Conservation (phyloP, 495 filamentous ascomycete species). For the Oleoguttula mirabilis region DNA sequence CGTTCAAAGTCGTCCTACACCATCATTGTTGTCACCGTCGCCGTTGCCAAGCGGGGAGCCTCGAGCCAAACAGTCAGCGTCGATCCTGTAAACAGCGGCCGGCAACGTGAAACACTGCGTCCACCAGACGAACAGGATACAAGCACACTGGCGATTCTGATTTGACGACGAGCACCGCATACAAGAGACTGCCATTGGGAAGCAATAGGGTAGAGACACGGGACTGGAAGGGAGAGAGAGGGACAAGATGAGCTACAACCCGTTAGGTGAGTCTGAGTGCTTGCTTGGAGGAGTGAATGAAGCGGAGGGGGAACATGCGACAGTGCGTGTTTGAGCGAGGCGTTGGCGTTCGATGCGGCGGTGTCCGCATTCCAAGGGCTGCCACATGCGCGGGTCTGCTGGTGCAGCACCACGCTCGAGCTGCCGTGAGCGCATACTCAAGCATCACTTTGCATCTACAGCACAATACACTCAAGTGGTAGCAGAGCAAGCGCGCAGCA, state of each 20-base stretch:
- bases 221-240: neutral
- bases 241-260: slow-evolving; percentile 9
- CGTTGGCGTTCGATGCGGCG: neutral
- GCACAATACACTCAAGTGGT: neutral
- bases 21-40: too few relatives aligned
- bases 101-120: neutral
- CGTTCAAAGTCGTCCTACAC: too few relatives aligned
- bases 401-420: neutral
- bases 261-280: neutral
- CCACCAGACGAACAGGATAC: neutral
- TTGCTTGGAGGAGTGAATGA: neutral
- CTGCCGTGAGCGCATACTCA: neutral
- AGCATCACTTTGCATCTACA: neutral
- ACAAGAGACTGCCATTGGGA: too few relatives aligned
- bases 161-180: too few relatives aligned
- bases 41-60: too few relatives aligned
- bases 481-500: neutral
- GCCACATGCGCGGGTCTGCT: neutral
- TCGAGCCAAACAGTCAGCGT: neutral
- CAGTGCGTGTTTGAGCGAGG: neutral
- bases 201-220: too few relatives aligned
- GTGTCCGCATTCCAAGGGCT: neutral
- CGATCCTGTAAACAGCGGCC: neutral
- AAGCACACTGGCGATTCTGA: too few relatives aligned
- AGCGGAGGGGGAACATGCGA: neutral